A percentile compares a stretch with the other conserved stretches of the same genome.
Conservation (phyloP, 1,284 basidiomycete species). For the Coniferiporia sulphurascens region DNA sequence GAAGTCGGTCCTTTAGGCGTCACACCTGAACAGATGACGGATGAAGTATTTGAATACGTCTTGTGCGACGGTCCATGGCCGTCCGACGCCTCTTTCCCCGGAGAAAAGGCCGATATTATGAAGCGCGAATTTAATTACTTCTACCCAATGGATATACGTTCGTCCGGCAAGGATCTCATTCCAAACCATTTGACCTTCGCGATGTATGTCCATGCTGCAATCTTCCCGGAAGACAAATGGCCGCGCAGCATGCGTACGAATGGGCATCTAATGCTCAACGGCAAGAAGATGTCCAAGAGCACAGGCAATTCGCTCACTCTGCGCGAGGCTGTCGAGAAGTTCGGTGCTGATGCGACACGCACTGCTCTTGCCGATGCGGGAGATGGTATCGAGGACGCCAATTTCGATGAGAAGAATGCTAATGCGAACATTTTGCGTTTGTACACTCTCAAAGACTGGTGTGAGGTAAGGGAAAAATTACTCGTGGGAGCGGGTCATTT, state of each 20-base stretch:
- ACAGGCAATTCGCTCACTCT: conserved; percentile 87
- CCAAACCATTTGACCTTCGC: conserved; percentile 96
- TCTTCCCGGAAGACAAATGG: conserved; percentile 95
- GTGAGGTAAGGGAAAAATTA: conserved; percentile 55
- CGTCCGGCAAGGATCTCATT: conserved; percentile 98
- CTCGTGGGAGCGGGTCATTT: neutral
- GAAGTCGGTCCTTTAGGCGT: conserved; percentile 82
- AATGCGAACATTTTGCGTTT: conserved; percentile 96
- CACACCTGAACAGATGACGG: conserved; percentile 89
- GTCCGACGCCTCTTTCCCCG: conserved; percentile 53
- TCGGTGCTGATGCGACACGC: conserved; percentile 90
- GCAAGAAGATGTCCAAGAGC: conserved; percentile 99
- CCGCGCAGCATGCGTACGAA: conserved; percentile 91
- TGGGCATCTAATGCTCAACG: conserved; percentile 97
- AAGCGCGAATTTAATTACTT: conserved; percentile 96
- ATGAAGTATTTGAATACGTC: conserved; percentile 96
- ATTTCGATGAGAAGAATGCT: conserved; percentile 98
- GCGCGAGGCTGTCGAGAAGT: conserved; percentile 76
- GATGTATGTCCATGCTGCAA: conserved; percentile 90
- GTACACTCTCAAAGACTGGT: conserved; percentile 91
- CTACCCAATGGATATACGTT: conserved; percentile 97
- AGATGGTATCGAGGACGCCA: conserved; percentile 95
- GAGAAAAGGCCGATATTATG: conserved; percentile 79
- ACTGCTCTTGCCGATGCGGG: conserved; percentile 94
- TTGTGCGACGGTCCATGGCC: conserved; percentile 80